Percentiles rank a stretch among this genome's conserved stretches.
Evolutionary conservation across 2,329 filamentous ascomycete genomes (phyloP).

Genomic region (Monosporascus sp.): DNA sequence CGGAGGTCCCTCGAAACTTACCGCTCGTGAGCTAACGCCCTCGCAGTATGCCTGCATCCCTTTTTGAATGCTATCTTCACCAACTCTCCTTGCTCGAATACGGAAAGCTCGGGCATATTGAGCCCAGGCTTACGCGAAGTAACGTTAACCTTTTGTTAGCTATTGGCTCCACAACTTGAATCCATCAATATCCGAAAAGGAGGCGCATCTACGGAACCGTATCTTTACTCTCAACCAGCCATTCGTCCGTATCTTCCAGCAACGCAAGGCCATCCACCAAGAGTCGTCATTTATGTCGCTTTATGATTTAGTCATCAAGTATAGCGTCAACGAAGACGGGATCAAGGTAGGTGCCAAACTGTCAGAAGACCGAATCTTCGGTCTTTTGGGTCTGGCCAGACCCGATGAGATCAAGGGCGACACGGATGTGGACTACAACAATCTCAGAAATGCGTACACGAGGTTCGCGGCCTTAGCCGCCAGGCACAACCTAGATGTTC

Average conservation of each 20-base stretch:
- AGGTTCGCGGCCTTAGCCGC: conserved; percentile 15
- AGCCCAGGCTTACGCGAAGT: neutral
- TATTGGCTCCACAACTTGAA: conserved; percentile 16
- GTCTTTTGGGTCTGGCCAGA: conserved; percentile 24
- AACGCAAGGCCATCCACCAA: conserved; percentile 25
- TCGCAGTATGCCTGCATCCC: neutral
- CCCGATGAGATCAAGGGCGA: conserved; percentile 13
- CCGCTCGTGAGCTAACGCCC: neutral
- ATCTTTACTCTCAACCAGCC: conserved; percentile 17
- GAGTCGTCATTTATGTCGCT: conserved; percentile 5
- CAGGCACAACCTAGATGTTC: conserved; percentile 18
- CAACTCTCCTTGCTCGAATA: neutral
- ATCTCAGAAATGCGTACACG: conserved; percentile 6
- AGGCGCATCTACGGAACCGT: conserved; percentile 11
- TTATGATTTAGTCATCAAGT: conserved; percentile 24
- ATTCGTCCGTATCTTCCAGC: conserved; percentile 22
- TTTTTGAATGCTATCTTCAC: neutral
- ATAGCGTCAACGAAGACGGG: conserved; percentile 21
- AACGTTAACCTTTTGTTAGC: neutral
- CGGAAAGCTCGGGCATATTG: too few species aligned
- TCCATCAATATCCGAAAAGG: conserved; percentile 5
- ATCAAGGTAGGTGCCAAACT: conserved; percentile 22
- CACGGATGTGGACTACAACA: conserved; percentile 6
- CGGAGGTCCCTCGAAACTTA: neutral
- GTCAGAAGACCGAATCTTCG: conserved; percentile 27